Evolutionary conservation across 139 green algal species (phyloP).

Genomic region (Eudorina sp.): DNA sequence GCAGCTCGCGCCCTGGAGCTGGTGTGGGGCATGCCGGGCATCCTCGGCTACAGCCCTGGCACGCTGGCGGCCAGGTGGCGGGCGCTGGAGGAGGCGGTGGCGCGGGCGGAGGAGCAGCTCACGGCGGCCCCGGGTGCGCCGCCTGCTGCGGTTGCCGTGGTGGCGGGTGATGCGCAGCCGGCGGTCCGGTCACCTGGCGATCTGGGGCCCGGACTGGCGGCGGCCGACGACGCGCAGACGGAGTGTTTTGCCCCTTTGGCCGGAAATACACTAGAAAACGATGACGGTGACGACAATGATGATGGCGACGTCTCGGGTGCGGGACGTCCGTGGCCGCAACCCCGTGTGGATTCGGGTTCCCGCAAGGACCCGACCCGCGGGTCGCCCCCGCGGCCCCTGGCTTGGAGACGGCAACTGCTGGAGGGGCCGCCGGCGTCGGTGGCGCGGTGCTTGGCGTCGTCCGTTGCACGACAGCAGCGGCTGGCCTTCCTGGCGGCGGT

Average conservation of each 20-base stretch:
- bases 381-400: neutral
- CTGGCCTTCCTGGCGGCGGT: neutral
- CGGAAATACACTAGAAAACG: too few species aligned
- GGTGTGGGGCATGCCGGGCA: neutral
- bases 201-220: too few species aligned
- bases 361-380: too few species aligned
- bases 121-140: neutral
- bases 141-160: neutral
- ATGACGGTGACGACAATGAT: too few species aligned
- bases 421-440: neutral
- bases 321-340: too few species aligned
- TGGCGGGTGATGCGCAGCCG: neutral
- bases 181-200: too few species aligned
- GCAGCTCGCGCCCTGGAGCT: neutral
- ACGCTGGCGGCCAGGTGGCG: neutral
- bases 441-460: constrained; percentile 22
- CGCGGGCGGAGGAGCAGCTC: neutral
- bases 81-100: neutral
- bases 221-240: too few species aligned
- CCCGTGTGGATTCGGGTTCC: too few species aligned
- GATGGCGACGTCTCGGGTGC: too few species aligned
- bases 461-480: neutral
- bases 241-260: too few species aligned
- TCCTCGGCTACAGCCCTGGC: constrained; percentile 3
- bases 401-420: constrained; percentile 3